Percentiles rank a stretch among this genome's conserved stretches.
phyloP scores from a whole-genome alignment of 2,329 filamentous ascomycete species.

The Exophiala xenobiotica region DNA sequence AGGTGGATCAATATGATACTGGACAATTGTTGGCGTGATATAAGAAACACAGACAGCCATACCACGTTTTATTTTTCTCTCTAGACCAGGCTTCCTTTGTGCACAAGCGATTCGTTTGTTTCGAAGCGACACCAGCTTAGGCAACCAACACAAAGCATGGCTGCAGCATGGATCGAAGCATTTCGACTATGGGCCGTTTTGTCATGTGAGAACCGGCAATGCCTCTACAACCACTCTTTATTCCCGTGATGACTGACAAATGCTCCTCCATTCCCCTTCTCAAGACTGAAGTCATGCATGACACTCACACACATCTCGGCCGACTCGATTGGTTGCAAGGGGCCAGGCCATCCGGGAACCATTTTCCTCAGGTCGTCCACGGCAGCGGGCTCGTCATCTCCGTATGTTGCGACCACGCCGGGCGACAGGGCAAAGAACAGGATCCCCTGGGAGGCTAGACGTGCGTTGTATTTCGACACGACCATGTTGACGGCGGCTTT shows the following conservation, averaged over 20 bases:
- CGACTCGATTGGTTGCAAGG: constrained; percentile 13
- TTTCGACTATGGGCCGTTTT: too few relatives aligned
- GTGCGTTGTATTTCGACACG: constrained; percentile 54
- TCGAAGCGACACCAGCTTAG: too few relatives aligned
- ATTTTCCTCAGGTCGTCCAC: constrained; percentile 4
- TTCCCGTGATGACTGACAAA: constrained; percentile 57
- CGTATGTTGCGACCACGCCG: constrained; percentile 48
- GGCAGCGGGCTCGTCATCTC: constrained; percentile 2
- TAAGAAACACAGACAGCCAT: too few relatives aligned
- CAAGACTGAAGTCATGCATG: constrained; percentile 11
- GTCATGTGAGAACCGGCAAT: background rate
- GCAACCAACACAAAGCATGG: too few relatives aligned
- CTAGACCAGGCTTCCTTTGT: too few relatives aligned
- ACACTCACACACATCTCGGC: constrained; percentile 11
- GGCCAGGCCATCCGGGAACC: constrained; percentile 14
- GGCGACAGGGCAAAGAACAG: constrained; percentile 55
- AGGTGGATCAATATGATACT: too few relatives aligned
- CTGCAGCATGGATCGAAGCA: too few relatives aligned
- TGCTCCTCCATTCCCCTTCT: constrained; percentile 44
- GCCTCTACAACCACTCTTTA: constrained; percentile 52
- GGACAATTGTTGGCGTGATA: too few relatives aligned
- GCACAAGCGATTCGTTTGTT: too few relatives aligned
- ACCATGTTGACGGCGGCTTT: constrained; percentile 56
- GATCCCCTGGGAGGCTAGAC: constrained; percentile 52
- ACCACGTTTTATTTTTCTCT: too few relatives aligned